Percentiles rank a stretch among this genome's conserved stretches.
phyloP scores from a whole-genome alignment of 495 filamentous ascomycete species.

The Talaromyces nanjingensis region DNA sequence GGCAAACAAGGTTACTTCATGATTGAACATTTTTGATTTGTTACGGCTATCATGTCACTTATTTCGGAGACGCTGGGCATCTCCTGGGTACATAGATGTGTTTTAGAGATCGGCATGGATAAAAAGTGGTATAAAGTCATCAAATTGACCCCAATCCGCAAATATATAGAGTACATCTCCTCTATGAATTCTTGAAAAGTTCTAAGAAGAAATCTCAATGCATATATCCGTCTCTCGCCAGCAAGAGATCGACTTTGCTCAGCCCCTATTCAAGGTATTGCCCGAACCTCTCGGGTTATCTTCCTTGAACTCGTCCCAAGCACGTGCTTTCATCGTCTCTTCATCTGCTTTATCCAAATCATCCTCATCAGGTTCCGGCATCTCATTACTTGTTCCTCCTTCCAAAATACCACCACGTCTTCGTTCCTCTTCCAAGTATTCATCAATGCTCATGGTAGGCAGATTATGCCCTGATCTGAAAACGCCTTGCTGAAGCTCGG shows the following conservation, averaged over 20 bases:
- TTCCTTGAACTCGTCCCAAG: slow-evolving; percentile 93
- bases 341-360: slow-evolving; percentile 74
- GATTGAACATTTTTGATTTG: neutral
- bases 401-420: slow-evolving; percentile 83
- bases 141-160: neutral
- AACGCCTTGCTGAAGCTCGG: slow-evolving; percentile 72
- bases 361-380: slow-evolving; percentile 81
- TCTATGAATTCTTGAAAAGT: neutral
- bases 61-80: slow-evolving; percentile 25
- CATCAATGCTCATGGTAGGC: slow-evolving; percentile 96
- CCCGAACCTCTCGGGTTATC: slow-evolving; percentile 81
- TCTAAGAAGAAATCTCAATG: neutral
- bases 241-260: slow-evolving; percentile 10
- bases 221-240: neutral
- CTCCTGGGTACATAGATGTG: slow-evolving; percentile 10
- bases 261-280: slow-evolving; percentile 82
- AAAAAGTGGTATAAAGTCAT: neutral
- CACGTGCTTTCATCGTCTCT: slow-evolving; percentile 87
- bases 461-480: slow-evolving; percentile 88
- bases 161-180: neutral
- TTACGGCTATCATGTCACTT: neutral
- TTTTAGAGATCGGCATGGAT: neutral
- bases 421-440: slow-evolving; percentile 91
- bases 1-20: slow-evolving; percentile 35
- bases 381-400: slow-evolving; percentile 58